A percentile compares a stretch with the other conserved stretches of the same genome.
Conservation (phyloP, 2,329 filamentous ascomycete genomes). For the Beauveria brongniartii region DNA sequence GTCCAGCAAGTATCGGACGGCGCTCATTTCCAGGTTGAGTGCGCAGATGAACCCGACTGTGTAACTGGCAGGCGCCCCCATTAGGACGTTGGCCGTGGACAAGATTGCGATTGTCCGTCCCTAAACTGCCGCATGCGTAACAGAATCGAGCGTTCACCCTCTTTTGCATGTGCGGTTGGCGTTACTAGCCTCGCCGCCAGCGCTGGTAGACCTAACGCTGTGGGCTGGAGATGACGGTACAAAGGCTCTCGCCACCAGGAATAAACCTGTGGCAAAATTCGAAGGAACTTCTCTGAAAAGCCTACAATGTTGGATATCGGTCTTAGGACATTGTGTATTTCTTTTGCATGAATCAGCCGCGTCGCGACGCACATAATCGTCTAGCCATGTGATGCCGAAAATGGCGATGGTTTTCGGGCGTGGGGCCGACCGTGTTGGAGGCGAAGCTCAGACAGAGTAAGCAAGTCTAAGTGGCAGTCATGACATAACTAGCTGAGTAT, state of each 20-base stretch:
- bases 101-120: constrained; percentile 39
- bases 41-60: constrained; percentile 17
- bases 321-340: neutral
- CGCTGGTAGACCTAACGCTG: no score
- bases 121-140: no score
- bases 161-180: no score
- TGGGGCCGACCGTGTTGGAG: neutral
- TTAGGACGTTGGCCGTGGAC: constrained; percentile 63
- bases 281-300: neutral
- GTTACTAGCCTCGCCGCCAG: no score
- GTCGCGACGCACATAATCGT: constrained; percentile 4
- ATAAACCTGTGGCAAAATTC: neutral
- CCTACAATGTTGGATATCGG: neutral
- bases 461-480: neutral
- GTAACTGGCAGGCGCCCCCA: neutral
- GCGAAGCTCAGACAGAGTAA: neutral
- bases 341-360: neutral
- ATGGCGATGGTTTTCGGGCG: constrained; percentile 1
- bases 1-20: constrained; percentile 34
- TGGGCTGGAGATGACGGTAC: neutral
- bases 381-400: neutral
- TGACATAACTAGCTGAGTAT: neutral
- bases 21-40: constrained; percentile 26
- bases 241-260: neutral
- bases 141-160: no score